phyloP scores from a whole-genome alignment of 2,329 filamentous ascomycete species.

The Talaromyces sp. region DNA sequence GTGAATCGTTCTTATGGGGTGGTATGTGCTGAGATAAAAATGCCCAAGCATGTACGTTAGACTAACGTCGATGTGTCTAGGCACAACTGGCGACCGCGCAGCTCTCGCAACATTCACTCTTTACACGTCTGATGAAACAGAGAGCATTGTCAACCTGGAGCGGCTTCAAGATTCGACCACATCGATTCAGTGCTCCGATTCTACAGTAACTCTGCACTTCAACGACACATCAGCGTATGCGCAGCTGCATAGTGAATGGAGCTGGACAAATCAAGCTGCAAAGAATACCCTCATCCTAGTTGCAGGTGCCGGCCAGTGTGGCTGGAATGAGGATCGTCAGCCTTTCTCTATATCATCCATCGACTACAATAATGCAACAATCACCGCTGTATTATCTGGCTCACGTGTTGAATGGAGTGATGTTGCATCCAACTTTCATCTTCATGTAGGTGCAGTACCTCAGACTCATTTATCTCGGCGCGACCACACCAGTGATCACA shows the following conservation, averaged over 20 bases:
- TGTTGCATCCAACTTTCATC: constrained; percentile 22
- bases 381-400: constrained; percentile 21
- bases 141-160: constrained; percentile 13
- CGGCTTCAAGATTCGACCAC: not conserved
- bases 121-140: not conserved
- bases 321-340: constrained; percentile 23
- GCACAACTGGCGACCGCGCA: not conserved
- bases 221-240: not conserved
- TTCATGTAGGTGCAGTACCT: constrained; percentile 17
- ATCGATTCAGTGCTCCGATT: constrained; percentile 7
- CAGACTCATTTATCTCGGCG: not conserved
- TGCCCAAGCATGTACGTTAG: not conserved
- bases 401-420: constrained; percentile 22
- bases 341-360: constrained; percentile 24
- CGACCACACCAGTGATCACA: not conserved
- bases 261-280: constrained; percentile 24
- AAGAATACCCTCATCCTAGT: constrained; percentile 23
- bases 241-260: constrained; percentile 18
- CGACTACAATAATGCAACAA: constrained; percentile 19
- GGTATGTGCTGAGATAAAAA: not conserved
- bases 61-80: not conserved
- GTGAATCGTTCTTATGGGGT: constrained; percentile 14
- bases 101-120: constrained; percentile 12
- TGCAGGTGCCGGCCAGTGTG: constrained; percentile 24
- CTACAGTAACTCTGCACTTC: not conserved